These are phyloP conservation scores for Mycena alexandri DNA, from an alignment of 768 basidiomycete genomes.

Conservation along the genomic window DNA sequence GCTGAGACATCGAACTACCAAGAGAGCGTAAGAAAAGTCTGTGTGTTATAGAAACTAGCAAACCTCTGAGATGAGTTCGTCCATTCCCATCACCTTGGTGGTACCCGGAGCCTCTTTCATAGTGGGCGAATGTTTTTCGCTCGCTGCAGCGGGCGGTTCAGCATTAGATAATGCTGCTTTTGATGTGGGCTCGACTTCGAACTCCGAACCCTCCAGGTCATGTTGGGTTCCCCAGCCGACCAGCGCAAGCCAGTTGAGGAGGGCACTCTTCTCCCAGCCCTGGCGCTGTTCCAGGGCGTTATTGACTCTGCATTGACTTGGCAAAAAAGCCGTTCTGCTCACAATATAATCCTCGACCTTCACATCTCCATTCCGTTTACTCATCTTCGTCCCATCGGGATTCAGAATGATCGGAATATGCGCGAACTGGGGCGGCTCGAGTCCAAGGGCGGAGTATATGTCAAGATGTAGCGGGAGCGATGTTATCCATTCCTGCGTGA, in stretches of 20 bases:
- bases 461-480: slow-evolving; percentile 93
- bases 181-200: slow-evolving; percentile 32
- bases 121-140: slow-evolving; percentile 32
- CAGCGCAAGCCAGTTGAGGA: slow-evolving; percentile 94
- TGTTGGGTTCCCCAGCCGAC: slow-evolving; percentile 90
- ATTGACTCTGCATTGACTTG: not conserved
- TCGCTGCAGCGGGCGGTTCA: slow-evolving; percentile 22
- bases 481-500: slow-evolving; percentile 90
- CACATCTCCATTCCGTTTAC: slow-evolving; percentile 93
- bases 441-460: slow-evolving; percentile 82
- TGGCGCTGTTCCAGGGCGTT: slow-evolving; percentile 62
- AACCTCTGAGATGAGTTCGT: slow-evolving; percentile 62
- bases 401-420: slow-evolving; percentile 94
- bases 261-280: slow-evolving; percentile 91
- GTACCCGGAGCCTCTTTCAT: slow-evolving; percentile 69
- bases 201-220: slow-evolving; percentile 39
- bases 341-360: slow-evolving; percentile 90
- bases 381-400: slow-evolving; percentile 93
- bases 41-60: not conserved
- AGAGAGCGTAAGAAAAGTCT: not conserved
- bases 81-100: slow-evolving; percentile 70
- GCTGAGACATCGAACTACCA: slow-evolving; percentile 79
- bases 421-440: slow-evolving; percentile 84
- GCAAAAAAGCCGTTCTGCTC: slow-evolving; percentile 36
- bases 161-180: slow-evolving; percentile 40